Base-by-base conservation (phyloP, 2,329 filamentous ascomycete species). In the Aureobasidium sp. region DNA sequence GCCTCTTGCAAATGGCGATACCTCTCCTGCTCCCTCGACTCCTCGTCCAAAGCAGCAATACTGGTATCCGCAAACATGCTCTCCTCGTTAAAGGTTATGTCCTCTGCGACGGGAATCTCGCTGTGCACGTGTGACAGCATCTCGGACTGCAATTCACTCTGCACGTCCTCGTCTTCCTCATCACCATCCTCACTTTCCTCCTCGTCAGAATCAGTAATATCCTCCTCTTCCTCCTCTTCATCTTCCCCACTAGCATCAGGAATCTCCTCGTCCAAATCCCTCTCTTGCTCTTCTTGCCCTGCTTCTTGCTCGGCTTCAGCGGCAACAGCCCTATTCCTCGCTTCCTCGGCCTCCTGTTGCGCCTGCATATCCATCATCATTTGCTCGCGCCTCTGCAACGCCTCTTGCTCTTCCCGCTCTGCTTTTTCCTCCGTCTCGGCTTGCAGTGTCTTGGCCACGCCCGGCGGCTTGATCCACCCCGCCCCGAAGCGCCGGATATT, bases 401-500 rank as follows among this genome's bases (percentile, higher is more conserved):
- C 86, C 65, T 89, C 84, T 64, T 92, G 89, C 74, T 99, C 94
- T 72, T 93, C 88, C 61, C 89, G 84, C 78, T 99, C 94, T 12
- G 89, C 84, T 67, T 87, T 86, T 77, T 99, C 94, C 75, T 99
- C 94, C 45, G 89, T 87, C 76, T 91, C 84, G 65, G 95, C 91
- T 71, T 95, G 87, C 64, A 96, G 84, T 1, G 93, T 96, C 80
- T 97, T 99, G 62, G 85, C 74, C 61, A 96, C 82, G 8, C 93
- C 94, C 0, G 91, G 91, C 0, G 94, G 94, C 63, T 88, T 89
- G 62, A 99, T 87, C 94, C 94, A 99, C 48, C 84, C 84, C 67
- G 87, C 89, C 64, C 94, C 94, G 71, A 95, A 97, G 70, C 91
- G 89, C 52, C 88, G 84, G 34, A 97, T 88, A 67, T 93, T 91